Evolutionary conservation across 2,329 filamentous ascomycete genomes (phyloP), one percentile per base, ranked within the genome.

Genomic region (Huntiella savannae): DNA sequence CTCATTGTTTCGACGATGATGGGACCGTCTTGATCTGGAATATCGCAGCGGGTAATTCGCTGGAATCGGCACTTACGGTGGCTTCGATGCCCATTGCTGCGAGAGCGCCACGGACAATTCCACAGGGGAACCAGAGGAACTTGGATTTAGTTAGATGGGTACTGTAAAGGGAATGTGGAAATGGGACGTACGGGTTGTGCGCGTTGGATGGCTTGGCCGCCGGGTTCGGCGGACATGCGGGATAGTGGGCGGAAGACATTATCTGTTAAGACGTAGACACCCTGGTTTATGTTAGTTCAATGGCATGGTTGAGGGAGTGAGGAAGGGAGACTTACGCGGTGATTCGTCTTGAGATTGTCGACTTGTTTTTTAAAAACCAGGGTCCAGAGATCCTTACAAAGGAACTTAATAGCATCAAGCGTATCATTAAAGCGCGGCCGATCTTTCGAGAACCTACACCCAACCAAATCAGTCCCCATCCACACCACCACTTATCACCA

Each of bases 281-380:
- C 91, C 78, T 84, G 49, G 5, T 13, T 28, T 36, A n/a, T 16
- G 22, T 46, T 40, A 40, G 22, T 34, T 15, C 6, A 2, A 28
- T 19, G 17, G 5, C 8, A 7, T 5, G 22, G 7, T 28, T 7
- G 5, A 37, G 35, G 34, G 40, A 19, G 17, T 4, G 17, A 15
- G 13, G 15, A 40, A 15, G 19, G 32, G 6, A 17, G 17, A 10
- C 69, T 13, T 65, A 85, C 81, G 55, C 91, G 70, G 60, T 98
- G 91, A 59, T 98, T 98, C 6, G 91, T 98, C 65, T 98, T 98
- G 40, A 98, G 70, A 60, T 98, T 98, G 63, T 98, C 91, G 57
- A 98, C 84, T 61, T 96, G 92, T 64, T 98, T 98, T 59, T 83
- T 74, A 62, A 95, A 98, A 12, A 95, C 75, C 15, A 96, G 70